Evolutionary conservation across 83 land plant species (phyloP).

Genomic region (Picea abies): DNA sequence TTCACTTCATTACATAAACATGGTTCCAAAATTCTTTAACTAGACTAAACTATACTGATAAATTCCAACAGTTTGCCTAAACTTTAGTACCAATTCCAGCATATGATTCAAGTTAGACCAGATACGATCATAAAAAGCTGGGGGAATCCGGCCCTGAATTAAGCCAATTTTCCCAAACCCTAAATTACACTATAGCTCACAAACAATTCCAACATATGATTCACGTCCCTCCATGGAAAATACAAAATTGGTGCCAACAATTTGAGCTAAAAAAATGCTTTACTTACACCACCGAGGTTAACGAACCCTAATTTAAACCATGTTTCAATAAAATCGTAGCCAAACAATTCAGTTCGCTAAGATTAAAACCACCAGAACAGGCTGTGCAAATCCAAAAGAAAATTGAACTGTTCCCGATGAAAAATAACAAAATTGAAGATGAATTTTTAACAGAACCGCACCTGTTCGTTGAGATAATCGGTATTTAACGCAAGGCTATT

Average conservation of each 20-base stretch:
- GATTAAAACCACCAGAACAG: not conserved
- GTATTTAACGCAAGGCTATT: constrained; percentile 74
- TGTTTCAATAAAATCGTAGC: not conserved
- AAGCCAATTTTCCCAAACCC: no score
- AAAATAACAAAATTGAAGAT: not conserved
- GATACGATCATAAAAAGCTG: no score
- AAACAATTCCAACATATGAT: no score
- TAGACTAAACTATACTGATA: no score
- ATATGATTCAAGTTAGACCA: no score
- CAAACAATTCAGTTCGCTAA: not conserved
- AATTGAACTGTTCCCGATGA: not conserved
- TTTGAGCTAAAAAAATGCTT: not conserved
- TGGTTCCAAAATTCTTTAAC: no score
- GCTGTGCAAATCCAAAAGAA: not conserved
- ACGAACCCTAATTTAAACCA: not conserved
- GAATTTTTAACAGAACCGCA: constrained; percentile 6
- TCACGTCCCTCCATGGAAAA: no score
- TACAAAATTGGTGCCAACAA: not conserved
- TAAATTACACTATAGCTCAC: no score
- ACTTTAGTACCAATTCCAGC: no score
- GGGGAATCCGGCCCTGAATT: no score
- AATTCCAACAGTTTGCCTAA: no score
- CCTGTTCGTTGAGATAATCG: constrained; percentile 81
- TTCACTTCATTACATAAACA: no score
- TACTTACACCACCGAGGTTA: not conserved